Evolutionary conservation across 257 asterid genomes (phyloP), one percentile per base, ranked within the genome.

Genomic region (Nicotiana tabacum): DNA sequence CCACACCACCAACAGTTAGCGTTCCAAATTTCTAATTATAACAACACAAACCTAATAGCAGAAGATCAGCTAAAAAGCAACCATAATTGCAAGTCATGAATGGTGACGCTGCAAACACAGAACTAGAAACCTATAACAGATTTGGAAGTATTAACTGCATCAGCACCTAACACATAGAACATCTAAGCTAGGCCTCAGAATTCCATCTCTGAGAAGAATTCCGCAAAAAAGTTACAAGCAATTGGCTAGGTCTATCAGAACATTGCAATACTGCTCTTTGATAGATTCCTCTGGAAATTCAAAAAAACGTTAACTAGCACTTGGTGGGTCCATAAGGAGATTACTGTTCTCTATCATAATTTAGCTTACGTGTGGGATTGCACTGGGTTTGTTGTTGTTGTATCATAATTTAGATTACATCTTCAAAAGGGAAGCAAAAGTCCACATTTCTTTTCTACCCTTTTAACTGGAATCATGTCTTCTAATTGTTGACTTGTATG

Each of bases 61-160:
- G 39, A 72, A 24, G 61, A 74, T 46, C 7, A 48, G 39, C 39
- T 46, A 48, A 76, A 53, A 2, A 15, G 61, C 27, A 76, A 51
- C 43, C 80, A 51, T 51, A 76, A 27, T 76, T 18, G 16, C 80
- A 76, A 51, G 62, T 32, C 39, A 74, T 74, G 62, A 48, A 24
- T 1, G 51, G 80, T 27, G 43, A 74, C 4, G 24, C 80, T 27
- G 62, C 62, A 74, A 48, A 15, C 27, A 51, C 15, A 27, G 80
- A 39, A 48, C 15, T 48, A 24, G 80, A 74, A 74, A 48, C 27
- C 64, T 74, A 74, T 27, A 48, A 48, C 43, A 27, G 2, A 48
- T 51, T 74, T 74, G 80, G 39, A 27, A 48, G 80, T 51, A 74
- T 74, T 37, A 51, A 74, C 27, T 74, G 64, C 80, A 48, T 74